Base-by-base conservation (phyloP, 2,329 filamentous ascomycete genomes). In the Chlorencoelia australis region DNA sequence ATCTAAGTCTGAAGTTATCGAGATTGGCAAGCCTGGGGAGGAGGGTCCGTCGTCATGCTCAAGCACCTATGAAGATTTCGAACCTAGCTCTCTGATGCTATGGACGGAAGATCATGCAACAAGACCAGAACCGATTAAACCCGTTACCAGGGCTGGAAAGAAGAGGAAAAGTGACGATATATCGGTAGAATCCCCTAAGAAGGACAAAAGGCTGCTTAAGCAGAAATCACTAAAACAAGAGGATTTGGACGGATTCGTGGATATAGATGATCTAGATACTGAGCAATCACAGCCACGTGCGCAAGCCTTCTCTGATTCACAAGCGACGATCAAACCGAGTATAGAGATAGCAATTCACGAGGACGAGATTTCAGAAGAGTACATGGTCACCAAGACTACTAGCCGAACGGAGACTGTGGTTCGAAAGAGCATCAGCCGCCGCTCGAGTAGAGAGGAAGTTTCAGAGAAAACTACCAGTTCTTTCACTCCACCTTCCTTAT, bases 121-220 rank as follows among this genome's bases (percentile, higher is more conserved):
- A 9, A 44, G 50, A 37, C 30, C 51, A 6, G 51, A 53, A 33
- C 54, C 53, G 31, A 39, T 50, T 15, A 17, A 38, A 11, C n/a
- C n/a, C n/a, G n/a, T n/a, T n/a, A n/a, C n/a, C n/a, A 41, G 42
- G 28, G 37, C 39, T 15, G 47, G 48, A 4, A 57, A 44, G 40
- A 58, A 58, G 37, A 42, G 55, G 15, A 58, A 58, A 36, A 57
- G 55, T 29, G 44, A 49, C 30, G 54, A 55, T 10, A 49, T 55
- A 16, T 48, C 49, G 25, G 42, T 25, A 18, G 32, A 34, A 10
- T 37, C 42, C 5, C 39, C 39, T 20, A 40, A 31, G 20, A 42
- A 47, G 32, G 31, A 37, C 24, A 33, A 35, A 16, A 37, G 33
- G 15, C 24, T 31, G 29, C 16, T 34, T 19, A 38, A 28, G 22